phyloP scores from a whole-genome alignment of 2,329 filamentous ascomycete species.

The Calycina herbarum region DNA sequence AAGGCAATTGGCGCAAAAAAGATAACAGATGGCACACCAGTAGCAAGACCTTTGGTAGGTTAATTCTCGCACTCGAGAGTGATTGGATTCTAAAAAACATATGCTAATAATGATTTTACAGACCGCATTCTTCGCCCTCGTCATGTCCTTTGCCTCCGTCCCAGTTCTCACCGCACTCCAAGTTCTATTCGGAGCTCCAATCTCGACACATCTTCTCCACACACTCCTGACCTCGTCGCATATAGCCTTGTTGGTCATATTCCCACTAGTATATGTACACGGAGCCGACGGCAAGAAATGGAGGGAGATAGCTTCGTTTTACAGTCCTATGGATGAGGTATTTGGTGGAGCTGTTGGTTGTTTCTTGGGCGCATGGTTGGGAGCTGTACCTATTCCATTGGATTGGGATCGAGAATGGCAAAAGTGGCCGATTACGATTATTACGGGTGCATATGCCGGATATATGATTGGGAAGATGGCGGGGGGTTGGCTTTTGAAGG shows the following conservation, averaged over 20 bases:
- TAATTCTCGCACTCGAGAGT: not conserved
- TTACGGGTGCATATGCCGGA: conserved; percentile 79
- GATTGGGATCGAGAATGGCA: conserved; percentile 99
- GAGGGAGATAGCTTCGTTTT: conserved; percentile 65
- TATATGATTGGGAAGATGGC: conserved; percentile 69
- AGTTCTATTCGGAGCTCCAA: conserved; percentile 87
- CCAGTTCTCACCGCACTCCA: conserved; percentile 57
- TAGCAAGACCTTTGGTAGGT: conserved; percentile 21
- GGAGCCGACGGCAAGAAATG: conserved; percentile 74
- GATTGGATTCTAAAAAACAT: not conserved
- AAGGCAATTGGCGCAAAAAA: conserved; percentile 58
- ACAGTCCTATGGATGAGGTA: conserved; percentile 76
- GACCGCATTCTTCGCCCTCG: conserved; percentile 69
- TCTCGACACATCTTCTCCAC: conserved; percentile 76
- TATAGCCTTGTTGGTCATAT: conserved; percentile 73
- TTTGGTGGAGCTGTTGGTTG: conserved; percentile 82
- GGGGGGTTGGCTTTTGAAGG: conserved; percentile 44
- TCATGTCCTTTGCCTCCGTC: conserved; percentile 48
- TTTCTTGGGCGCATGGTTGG: conserved; percentile 82
- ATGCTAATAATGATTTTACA: conserved; percentile 40
- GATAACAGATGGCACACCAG: conserved; percentile 27
- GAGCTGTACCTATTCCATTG: conserved; percentile 90
- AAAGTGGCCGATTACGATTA: conserved; percentile 91
- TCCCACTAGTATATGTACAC: conserved; percentile 82
- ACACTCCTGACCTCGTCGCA: conserved; percentile 81